Evolutionary conservation across 345 rosid genomes (phyloP), one percentile per base, ranked within the genome.

Genomic region (Syzygium aqueum): DNA sequence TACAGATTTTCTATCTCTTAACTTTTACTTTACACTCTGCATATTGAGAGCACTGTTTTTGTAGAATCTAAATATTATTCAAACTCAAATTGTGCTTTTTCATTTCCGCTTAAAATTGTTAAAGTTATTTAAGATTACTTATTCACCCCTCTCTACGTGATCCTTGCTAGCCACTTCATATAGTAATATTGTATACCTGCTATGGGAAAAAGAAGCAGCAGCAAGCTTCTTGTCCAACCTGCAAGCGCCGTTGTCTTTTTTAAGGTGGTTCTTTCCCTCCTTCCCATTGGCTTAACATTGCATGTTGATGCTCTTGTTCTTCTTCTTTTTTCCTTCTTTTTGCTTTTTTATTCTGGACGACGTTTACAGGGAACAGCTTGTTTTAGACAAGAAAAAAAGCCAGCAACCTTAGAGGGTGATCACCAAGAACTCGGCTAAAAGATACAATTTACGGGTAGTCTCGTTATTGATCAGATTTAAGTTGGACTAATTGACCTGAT

Each of bases 281-380:
- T 63, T 63, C 5, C 40, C 7, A 33, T 7, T 28, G 28, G 21
- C 40, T 63, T 52, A 28, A 63, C 77, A 28, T 63, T 17, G 11
- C 77, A 28, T 63, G 21, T 3, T 28, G 73, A n/a, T n/a, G 1
- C 21, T 37, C 0, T 15, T 8, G 0, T 23, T 5, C 27, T 4
- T 9, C 61, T 3, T 13, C 53, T 51, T 51, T 28, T 8, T 63
- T 11, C 67, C 27, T 59, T 33, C 13, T 59, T 6, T 59, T 27
- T 30, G 43, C 43, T 4, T 40, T 40, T 40, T 40, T 40, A 40
- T 40, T 40, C 43, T 40, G 43, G 43, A 40, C 43, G 43, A 40
- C 43, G 43, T 40, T 40, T 40, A 40, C 43, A 40, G 43, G 43
- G 43, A 40, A 40, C 43, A 40, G 53, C 53, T 52, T 15, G 19